Base-by-base conservation (phyloP, 257 asterid genomes). In the Jaltomata sinuosa region DNA sequence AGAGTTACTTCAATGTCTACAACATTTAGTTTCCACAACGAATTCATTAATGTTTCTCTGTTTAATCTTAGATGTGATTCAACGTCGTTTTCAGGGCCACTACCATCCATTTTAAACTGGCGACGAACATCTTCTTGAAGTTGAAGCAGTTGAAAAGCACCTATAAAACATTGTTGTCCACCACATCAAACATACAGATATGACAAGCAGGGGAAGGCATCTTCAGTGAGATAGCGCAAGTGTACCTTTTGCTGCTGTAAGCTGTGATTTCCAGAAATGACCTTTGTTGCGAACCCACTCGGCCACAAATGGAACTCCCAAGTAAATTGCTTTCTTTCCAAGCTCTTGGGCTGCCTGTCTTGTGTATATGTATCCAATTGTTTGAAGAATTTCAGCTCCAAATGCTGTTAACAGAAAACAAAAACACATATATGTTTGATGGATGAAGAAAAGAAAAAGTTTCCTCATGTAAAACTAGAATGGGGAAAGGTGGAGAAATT, bases 201-300 rank as follows among this genome's bases (percentile, higher is more conserved):
- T 42, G 11, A 42, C 57, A 74, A 22, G 0, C 6, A 3, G 80
- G 42, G 11, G 9, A 42, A 8, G 27, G 6, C n/a, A 77, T 49
- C 16, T 47, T 47, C 0, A 0, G 18, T 34, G 36, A 80, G 16
- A 61, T 53, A 21, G 22, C 29, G 11, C 16, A n/a, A 31, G 19
- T 11, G 29, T 72, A 93, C 98, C 97, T 91, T 93, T 92, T 34
- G 97, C 97, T 80, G 98, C 98, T 29, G 97, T 94, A 1, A 94
- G 82, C 79, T 93, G 97, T 59, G 98, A 92, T 83, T 94, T 94
- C 97, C 97, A 93, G 71, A 91, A 90, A 52, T 94, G 97, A 0
- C 98, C 98, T 89, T 93, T 93, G 77, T 88, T 94, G 5, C 98
- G 95, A 80, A 94, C 97, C 97, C 98, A 94, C 89, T 94, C 98